Evolutionary conservation across 2,329 filamentous ascomycete genomes (phyloP).

Genomic region (Fonsecaea pedrosoi): DNA sequence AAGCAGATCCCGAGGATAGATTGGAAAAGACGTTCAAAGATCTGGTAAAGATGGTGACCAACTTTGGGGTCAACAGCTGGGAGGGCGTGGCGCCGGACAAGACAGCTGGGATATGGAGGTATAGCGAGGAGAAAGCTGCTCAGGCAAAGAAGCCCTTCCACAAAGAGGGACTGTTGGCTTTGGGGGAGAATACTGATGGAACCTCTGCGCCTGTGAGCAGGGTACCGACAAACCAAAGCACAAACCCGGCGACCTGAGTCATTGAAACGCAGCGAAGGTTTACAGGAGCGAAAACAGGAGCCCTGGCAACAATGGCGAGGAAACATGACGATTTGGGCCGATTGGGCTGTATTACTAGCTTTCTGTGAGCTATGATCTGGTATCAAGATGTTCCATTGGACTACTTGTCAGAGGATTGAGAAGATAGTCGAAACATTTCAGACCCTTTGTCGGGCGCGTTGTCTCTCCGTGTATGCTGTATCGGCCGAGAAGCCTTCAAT

Average conservation of each 20-base stretch:
- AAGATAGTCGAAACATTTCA: background rate
- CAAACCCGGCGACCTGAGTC: slow-evolving; percentile 18
- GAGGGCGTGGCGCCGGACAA: slow-evolving; percentile 64
- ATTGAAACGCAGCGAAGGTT: background rate
- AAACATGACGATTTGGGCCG: background rate
- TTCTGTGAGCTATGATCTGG: background rate
- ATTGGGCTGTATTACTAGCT: slow-evolving; percentile 13
- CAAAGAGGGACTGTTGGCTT: slow-evolving; percentile 47
- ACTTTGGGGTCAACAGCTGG: slow-evolving; percentile 45
- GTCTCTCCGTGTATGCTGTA: background rate
- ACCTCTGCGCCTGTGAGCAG: slow-evolving; percentile 35
- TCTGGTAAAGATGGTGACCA: slow-evolving; percentile 50
- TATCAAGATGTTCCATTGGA: background rate
- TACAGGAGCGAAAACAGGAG: background rate
- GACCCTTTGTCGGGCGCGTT: background rate
- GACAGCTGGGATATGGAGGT: slow-evolving; percentile 74
- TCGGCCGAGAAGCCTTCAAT: background rate
- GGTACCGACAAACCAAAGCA: slow-evolving; percentile 32
- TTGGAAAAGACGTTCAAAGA: slow-evolving; percentile 50
- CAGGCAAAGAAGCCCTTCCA: slow-evolving; percentile 52
- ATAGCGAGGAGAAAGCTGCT: slow-evolving; percentile 63
- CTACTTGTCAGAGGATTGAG: background rate
- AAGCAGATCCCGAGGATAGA: slow-evolving; percentile 43
- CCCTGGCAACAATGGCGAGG: background rate
- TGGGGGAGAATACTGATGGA: slow-evolving; percentile 45